Percentiles rank a stretch among this genome's conserved stretches.
Evolutionary conservation across 1,284 basidiomycete genomes (phyloP).

Genomic region (Anthracocystis walkeri): DNA sequence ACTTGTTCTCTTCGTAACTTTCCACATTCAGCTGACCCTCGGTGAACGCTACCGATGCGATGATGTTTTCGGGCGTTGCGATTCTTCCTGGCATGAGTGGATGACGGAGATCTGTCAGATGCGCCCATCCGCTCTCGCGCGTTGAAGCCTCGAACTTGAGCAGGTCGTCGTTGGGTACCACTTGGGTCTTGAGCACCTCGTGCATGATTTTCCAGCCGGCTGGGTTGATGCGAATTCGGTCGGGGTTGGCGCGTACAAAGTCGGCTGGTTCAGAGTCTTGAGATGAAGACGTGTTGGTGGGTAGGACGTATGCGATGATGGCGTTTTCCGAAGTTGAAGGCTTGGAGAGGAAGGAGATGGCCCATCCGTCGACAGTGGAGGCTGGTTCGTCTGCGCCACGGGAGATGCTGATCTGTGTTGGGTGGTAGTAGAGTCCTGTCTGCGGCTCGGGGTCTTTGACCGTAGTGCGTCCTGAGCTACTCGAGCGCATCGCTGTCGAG

Average conservation of each 20-base stretch:
- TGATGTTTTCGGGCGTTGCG: conserved; percentile 64
- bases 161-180: conserved; percentile 57
- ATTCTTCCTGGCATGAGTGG: conserved; percentile 65
- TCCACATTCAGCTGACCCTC: conserved; percentile 54
- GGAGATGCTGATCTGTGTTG: conserved; percentile 38
- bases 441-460: conserved; percentile 47
- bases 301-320: conserved; percentile 44
- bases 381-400: conserved; percentile 16
- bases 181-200: conserved; percentile 52
- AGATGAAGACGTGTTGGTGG: conserved; percentile 24
- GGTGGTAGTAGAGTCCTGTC: conserved; percentile 59
- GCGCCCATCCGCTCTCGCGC: conserved; percentile 64
- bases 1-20: conserved; percentile 63
- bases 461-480: conserved; percentile 24
- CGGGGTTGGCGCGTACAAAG: conserved; percentile 52
- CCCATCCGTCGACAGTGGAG: conserved; percentile 40
- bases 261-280: conserved; percentile 33
- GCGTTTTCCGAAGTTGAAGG: conserved; percentile 27
- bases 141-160: conserved; percentile 61
- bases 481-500: background rate
- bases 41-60: conserved; percentile 62
- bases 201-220: conserved; percentile 61
- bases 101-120: conserved; percentile 60
- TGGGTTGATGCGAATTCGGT: conserved; percentile 53
- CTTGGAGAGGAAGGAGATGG: conserved; percentile 44